Conservation (phyloP, 257 asterid genomes). For the Phtheirospermum japonicum region DNA sequence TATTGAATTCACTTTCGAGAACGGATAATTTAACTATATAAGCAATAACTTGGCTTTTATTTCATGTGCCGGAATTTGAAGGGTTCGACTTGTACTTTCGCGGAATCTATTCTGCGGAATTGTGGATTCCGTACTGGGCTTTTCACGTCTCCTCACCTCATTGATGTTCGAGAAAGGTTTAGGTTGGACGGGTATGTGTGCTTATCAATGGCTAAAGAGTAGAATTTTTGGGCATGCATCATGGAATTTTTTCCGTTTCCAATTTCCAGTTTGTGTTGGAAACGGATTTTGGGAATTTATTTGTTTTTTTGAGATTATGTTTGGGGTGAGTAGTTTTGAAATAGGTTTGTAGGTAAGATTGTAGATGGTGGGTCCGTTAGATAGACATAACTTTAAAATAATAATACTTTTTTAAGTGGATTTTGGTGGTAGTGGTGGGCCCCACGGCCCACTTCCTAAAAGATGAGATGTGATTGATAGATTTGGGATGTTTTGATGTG, state of each 20-base stretch:
- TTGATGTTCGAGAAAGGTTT: constrained; percentile 96
- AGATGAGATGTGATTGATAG: too few relatives aligned
- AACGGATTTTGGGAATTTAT: too few relatives aligned
- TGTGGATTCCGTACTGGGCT: constrained; percentile 94
- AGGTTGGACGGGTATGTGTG: constrained; percentile 77
- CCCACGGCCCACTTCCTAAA: too few relatives aligned
- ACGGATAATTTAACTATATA: constrained; percentile 10
- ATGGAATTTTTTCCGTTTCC: not conserved
- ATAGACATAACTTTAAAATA: too few relatives aligned
- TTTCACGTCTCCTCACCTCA: constrained; percentile 97
- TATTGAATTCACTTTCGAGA: not conserved
- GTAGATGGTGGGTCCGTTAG: too few relatives aligned
- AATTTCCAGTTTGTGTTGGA: too few relatives aligned
- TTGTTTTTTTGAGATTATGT: too few relatives aligned
- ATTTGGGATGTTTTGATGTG: too few relatives aligned
- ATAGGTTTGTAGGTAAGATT: too few relatives aligned
- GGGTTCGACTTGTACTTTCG: constrained; percentile 94
- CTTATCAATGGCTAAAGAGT: constrained; percentile 17
- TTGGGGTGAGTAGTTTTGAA: not conserved
- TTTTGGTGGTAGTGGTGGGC: too few relatives aligned
- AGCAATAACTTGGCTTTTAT: constrained; percentile 26
- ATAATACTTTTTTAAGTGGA: too few relatives aligned
- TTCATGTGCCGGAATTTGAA: constrained; percentile 40
- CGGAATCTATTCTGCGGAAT: constrained; percentile 81
- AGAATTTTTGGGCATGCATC: not conserved